Evolutionary conservation across 129 eudicot species (phyloP), one percentile per base, ranked within the genome.

Genomic region (Arctium lappa): DNA sequence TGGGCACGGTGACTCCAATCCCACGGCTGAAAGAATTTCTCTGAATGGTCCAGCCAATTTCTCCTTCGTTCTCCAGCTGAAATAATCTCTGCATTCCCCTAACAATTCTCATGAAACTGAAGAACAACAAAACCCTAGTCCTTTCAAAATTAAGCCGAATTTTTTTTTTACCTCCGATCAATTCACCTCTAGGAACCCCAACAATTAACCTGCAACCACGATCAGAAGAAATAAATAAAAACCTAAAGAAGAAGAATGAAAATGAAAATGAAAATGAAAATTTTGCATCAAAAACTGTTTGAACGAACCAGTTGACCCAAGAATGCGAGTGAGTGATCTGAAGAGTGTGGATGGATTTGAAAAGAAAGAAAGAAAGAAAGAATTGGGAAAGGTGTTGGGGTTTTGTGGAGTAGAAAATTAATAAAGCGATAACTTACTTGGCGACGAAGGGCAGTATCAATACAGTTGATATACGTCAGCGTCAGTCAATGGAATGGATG

Each of bases 41-140:
- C 6, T 60, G 68, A 60, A 60, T 60, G 22, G 18, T 80, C 48
- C 85, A 83, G 84, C 92, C 82, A 34, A 85, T 56, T 13, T 56
- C 76, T 84, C 79, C 72, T 36, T 73, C 83, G 80, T 76, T 76
- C 53, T 89, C 82, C 82, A 73, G 86, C 34, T 74, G 56, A 85
- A 70, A 86, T 86, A 60, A 77, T 90, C 87, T 92, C 93, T 92
- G 97, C 97, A 92, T 92, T 92, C 97, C 97, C 97, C 97, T 89
- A 74, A 39, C 84, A 90, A 92, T 86, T 93, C 93, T 93, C 97
- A 91, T 92, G 95, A 92, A 85, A 88, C 42, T 84, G 56, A 79
- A 74, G 77, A 89, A 80, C 88, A 87, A 85, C 38, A 77, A 83
- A 85, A 78, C 66, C 82, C 78, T 73, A 68, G 37, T 81, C 86